Conservation (phyloP, 2,329 filamentous ascomycete species). For the Aspergillus neotritici region DNA sequence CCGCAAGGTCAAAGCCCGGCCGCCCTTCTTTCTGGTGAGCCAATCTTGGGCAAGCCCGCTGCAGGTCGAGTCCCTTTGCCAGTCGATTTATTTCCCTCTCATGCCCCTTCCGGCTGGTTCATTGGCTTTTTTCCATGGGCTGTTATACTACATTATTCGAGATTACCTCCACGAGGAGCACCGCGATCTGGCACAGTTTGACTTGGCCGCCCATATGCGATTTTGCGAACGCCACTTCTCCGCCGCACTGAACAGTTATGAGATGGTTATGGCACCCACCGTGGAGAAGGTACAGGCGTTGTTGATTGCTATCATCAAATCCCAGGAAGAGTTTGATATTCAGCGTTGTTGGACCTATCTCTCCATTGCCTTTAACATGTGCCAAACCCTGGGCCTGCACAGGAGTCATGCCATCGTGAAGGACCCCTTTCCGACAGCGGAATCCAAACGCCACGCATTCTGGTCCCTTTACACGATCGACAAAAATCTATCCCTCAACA, state of each 20-base stretch:
- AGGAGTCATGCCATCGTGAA: conserved; percentile 12
- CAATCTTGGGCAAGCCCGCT: conserved; percentile 21
- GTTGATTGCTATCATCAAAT: conserved; percentile 20
- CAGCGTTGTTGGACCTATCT: conserved; percentile 23
- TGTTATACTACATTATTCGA: conserved; percentile 22
- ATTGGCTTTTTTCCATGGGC: conserved; percentile 17
- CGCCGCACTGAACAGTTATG: conserved; percentile 12
- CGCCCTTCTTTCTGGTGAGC: conserved; percentile 22
- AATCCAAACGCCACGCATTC: conserved; percentile 21
- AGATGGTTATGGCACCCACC: conserved; percentile 18
- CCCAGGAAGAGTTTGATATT: conserved; percentile 23
- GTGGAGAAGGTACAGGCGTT: conserved; percentile 21
- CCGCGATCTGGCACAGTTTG: conserved; percentile 12
- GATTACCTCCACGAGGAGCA: conserved; percentile 20
- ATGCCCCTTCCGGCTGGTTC: conserved; percentile 18
- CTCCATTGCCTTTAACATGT: conserved; percentile 22
- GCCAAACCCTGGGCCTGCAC: conserved; percentile 18
- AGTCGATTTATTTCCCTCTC: conserved; percentile 20
- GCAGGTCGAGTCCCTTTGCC: conserved; percentile 18
- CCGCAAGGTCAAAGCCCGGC: conserved; percentile 19
- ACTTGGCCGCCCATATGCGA: conserved; percentile 9
- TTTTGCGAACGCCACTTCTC: conserved; percentile 16
- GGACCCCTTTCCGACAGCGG: conserved; percentile 11
- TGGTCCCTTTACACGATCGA: conserved; percentile 24
- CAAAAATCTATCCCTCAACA: conserved; percentile 22